Conservation (phyloP, 2,329 filamentous ascomycete genomes). For the Microsporum canis region DNA sequence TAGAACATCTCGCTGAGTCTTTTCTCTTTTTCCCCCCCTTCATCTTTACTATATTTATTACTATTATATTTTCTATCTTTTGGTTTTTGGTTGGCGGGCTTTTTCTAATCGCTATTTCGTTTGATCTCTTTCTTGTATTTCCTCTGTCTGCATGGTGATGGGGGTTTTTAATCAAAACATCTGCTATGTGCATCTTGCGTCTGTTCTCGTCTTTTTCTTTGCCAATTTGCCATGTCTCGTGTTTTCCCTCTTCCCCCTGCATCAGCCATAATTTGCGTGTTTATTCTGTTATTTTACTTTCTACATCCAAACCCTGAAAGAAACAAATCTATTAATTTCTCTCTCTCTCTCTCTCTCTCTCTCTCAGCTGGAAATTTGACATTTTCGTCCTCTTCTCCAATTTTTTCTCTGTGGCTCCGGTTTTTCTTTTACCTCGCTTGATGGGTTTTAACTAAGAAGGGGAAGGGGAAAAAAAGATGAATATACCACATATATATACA, state of each 20-base stretch:
- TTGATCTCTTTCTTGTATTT: neutral
- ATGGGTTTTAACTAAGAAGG: neutral
- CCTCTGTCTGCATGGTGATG: constrained; percentile 8
- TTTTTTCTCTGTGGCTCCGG: neutral
- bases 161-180: constrained; percentile 1
- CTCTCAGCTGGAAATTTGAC: neutral
- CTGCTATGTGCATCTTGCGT: neutral
- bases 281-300: neutral
- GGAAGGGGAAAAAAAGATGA: neutral
- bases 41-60: neutral
- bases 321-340: neutral
- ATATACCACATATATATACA: neutral
- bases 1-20: neutral
- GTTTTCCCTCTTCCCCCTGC: neutral
- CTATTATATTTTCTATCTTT: neutral
- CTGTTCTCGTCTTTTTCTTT: neutral
- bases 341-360: neutral
- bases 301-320: neutral
- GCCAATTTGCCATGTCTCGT: neutral
- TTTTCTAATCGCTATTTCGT: neutral
- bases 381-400: neutral
- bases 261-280: neutral
- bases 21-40: neutral
- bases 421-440: neutral
- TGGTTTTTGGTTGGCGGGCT: neutral